Percentiles rank a stretch among this genome's conserved stretches.
Conservation (phyloP, 441 rosid genomes). For the Pelargonium australe region DNA sequence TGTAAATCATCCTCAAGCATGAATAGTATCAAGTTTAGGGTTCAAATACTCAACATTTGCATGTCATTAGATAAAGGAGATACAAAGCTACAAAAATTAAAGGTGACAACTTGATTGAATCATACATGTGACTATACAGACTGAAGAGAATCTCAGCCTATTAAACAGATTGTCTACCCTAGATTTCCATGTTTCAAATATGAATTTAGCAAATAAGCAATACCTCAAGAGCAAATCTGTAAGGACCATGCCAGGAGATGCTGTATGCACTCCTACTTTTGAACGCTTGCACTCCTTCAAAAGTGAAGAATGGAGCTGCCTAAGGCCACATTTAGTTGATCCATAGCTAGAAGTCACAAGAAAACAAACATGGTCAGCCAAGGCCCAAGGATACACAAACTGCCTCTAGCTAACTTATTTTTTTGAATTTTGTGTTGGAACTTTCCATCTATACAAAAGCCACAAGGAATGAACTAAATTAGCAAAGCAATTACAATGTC, state of each 20-base stretch:
- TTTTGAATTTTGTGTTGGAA: background rate
- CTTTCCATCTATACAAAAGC: background rate
- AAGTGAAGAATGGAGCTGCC: conserved; percentile 79
- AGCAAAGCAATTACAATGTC: background rate
- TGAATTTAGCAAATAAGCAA: no score
- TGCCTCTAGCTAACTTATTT: background rate
- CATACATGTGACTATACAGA: no score
- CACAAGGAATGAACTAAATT: background rate
- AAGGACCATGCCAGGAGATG: conserved; percentile 95
- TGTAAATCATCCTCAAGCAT: no score
- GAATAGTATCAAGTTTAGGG: no score
- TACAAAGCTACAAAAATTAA: no score
- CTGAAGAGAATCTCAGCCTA: no score
- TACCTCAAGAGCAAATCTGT: conserved; percentile 83
- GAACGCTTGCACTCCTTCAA: conserved; percentile 67
- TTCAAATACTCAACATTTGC: no score
- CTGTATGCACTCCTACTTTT: conserved; percentile 79
- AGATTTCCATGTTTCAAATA: no score
- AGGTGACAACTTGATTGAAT: no score
- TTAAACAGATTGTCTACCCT: no score
- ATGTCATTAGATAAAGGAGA: no score
- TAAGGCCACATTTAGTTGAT: conserved; percentile 88
- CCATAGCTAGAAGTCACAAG: conserved; percentile 53
- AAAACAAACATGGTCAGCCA: conserved; percentile 11
- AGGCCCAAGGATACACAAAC: background rate